Evolutionary conservation across 164 flowering plant genomes (phyloP).

Genomic region (Magnolia kwangsiensis): DNA sequence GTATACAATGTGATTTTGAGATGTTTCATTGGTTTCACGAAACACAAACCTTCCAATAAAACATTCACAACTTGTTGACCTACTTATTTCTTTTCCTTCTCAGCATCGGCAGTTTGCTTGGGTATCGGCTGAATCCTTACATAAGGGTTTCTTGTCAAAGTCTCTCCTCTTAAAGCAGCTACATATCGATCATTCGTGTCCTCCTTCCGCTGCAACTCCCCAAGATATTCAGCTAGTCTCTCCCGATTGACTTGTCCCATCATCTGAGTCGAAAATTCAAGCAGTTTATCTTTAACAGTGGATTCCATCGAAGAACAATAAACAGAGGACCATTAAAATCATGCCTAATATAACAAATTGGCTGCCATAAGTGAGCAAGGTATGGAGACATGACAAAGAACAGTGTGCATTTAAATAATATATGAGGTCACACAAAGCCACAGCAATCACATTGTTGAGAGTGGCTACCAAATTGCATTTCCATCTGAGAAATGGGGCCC

Average conservation of each 20-base stretch:
- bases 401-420: no score
- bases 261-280: constrained; percentile 41
- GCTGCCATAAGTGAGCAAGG: neutral
- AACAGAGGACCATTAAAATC: neutral
- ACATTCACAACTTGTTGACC: neutral
- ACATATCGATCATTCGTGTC: constrained; percentile 90
- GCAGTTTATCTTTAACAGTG: neutral
- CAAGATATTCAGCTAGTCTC: constrained; percentile 81
- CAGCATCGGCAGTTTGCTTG: constrained; percentile 20
- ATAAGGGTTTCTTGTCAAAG: constrained; percentile 82
- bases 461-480: no score
- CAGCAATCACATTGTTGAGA: no score
- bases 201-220: constrained; percentile 82
- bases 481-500: no score
- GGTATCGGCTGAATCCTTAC: constrained; percentile 81
- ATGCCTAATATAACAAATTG: neutral
- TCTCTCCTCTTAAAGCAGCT: constrained; percentile 89
- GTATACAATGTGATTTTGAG: neutral
- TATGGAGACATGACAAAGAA: no score
- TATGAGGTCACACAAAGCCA: no score
- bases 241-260: constrained; percentile 85
- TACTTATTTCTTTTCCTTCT: constrained; percentile 9
- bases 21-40: neutral
- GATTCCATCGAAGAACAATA: neutral
- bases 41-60: neutral